phyloP scores from a whole-genome alignment of 352 stramenopile genomes.

The Thraustotheca clavata region DNA sequence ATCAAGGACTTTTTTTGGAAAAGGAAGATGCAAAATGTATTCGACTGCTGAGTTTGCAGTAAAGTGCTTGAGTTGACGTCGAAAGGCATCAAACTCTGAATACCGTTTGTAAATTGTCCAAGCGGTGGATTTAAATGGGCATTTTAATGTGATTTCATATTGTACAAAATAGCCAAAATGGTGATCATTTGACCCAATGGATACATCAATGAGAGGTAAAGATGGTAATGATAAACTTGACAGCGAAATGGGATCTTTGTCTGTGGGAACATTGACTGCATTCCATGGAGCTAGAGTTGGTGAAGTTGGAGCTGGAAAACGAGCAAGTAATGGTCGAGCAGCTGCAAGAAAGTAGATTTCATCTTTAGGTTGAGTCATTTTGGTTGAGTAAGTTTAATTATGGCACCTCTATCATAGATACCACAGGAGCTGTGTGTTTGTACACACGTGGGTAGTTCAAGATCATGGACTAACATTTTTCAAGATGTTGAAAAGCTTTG shows the following conservation, averaged over 20 bases:
- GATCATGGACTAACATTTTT: too few relatives aligned
- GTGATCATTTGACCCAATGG: neutral
- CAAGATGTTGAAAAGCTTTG: too few relatives aligned
- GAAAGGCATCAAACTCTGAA: conserved; percentile 1
- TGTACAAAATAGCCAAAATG: neutral
- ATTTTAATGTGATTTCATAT: neutral
- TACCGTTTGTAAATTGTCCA: conserved; percentile 6
- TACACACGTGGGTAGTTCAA: too few relatives aligned
- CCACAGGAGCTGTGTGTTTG: too few relatives aligned
- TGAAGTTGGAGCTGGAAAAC: neutral
- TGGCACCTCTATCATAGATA: too few relatives aligned
- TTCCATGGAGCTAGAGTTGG: neutral
- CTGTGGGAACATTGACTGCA: neutral
- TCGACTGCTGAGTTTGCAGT: neutral
- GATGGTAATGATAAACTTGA: neutral
- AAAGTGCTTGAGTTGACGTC: neutral
- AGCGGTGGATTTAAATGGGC: neutral
- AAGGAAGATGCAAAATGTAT: neutral
- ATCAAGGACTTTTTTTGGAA: conserved; percentile 16
- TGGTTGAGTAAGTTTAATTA: too few relatives aligned
- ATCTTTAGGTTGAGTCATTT: too few relatives aligned
- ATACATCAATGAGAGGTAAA: neutral
- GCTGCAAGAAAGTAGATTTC: neutral
- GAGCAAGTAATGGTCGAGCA: neutral
- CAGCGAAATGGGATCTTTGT: too few relatives aligned